These are phyloP conservation scores for Macrophomina tecta DNA, from an alignment of 2,329 filamentous ascomycete genomes.

Conservation along the genomic window DNA sequence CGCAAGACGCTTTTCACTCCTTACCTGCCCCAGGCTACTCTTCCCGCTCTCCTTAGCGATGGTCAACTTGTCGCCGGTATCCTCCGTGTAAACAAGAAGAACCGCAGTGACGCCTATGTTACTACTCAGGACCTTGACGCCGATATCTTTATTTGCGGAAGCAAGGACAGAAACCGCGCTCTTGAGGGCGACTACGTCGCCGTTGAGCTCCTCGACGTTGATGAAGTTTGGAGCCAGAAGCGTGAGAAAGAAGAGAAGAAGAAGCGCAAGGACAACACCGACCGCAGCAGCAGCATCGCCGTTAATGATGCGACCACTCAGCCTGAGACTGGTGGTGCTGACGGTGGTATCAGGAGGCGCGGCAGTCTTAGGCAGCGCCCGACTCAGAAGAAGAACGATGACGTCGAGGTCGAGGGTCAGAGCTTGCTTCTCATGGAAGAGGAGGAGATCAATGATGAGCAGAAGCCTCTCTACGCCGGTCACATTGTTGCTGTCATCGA, in stretches of 20 bases:
- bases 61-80: slow-evolving; percentile 96
- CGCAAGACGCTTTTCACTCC: slow-evolving; percentile 98
- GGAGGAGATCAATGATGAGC: slow-evolving; percentile 97
- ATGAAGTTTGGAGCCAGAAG: slow-evolving; percentile 98
- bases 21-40: slow-evolving; percentile 91
- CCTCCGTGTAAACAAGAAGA: slow-evolving; percentile 99
- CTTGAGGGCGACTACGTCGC: slow-evolving; percentile 95
- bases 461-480: slow-evolving; percentile 95
- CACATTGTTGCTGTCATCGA: slow-evolving; percentile 98
- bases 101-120: slow-evolving; percentile 97
- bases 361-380: slow-evolving; percentile 95
- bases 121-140: slow-evolving; percentile 94
- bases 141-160: slow-evolving; percentile 99
- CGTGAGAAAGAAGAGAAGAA: slow-evolving; percentile 99
- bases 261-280: slow-evolving; percentile 98
- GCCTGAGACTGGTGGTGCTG: slow-evolving; percentile 66
- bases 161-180: slow-evolving; percentile 97
- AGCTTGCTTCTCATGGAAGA: slow-evolving; percentile 96
- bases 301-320: slow-evolving; percentile 66
- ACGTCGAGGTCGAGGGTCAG: slow-evolving; percentile 97
- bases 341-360: slow-evolving; percentile 87
- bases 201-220: slow-evolving; percentile 93
- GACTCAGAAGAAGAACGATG: slow-evolving; percentile 99
- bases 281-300: slow-evolving; percentile 77
- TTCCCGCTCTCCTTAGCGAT: slow-evolving; percentile 87